Percentiles rank a stretch among this genome's conserved stretches.
phyloP scores from a whole-genome alignment of 2,329 filamentous ascomycete species.

The Botrytis hyacinthi region DNA sequence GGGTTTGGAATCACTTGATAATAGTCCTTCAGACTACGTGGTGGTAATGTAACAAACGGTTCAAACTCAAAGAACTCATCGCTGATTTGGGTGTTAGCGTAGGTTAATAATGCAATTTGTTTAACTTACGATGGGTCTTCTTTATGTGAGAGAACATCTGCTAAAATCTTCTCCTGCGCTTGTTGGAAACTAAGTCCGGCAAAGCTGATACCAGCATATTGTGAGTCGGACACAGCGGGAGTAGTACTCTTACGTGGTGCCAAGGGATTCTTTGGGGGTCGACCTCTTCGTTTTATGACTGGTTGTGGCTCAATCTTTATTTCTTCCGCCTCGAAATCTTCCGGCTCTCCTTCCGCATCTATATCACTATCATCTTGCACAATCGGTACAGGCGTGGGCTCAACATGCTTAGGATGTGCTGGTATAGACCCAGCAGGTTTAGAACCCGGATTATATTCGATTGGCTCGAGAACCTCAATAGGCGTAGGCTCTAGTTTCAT shows the following conservation, averaged over 20 bases:
- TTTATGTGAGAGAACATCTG: slow-evolving; percentile 65
- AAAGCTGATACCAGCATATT: slow-evolving; percentile 60
- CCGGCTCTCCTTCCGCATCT: slow-evolving; percentile 39
- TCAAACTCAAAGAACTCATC: slow-evolving; percentile 68
- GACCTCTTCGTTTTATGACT: slow-evolving; percentile 29
- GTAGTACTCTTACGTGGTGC: slow-evolving; percentile 41
- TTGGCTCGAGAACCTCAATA: background rate
- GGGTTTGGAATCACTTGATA: slow-evolving; percentile 81
- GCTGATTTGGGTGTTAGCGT: slow-evolving; percentile 41
- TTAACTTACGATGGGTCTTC: slow-evolving; percentile 61
- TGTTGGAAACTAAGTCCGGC: slow-evolving; percentile 75
- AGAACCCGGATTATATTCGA: background rate
- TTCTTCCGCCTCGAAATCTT: slow-evolving; percentile 35
- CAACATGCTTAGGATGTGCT: background rate
- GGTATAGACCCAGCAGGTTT: background rate
- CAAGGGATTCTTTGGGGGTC: slow-evolving; percentile 33
- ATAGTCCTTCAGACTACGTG: slow-evolving; percentile 75
- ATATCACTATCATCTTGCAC: slow-evolving; percentile 46
- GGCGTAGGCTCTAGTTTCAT: slow-evolving; percentile 69
- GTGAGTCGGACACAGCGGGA: slow-evolving; percentile 48
- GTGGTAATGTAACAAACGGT: slow-evolving; percentile 76
- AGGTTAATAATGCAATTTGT: background rate
- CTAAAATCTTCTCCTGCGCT: slow-evolving; percentile 81
- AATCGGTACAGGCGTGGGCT: slow-evolving; percentile 49
- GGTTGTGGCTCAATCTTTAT: slow-evolving; percentile 28